Conservation (phyloP, 2,329 filamentous ascomycete species). For the Fusarium solani-melongenae region DNA sequence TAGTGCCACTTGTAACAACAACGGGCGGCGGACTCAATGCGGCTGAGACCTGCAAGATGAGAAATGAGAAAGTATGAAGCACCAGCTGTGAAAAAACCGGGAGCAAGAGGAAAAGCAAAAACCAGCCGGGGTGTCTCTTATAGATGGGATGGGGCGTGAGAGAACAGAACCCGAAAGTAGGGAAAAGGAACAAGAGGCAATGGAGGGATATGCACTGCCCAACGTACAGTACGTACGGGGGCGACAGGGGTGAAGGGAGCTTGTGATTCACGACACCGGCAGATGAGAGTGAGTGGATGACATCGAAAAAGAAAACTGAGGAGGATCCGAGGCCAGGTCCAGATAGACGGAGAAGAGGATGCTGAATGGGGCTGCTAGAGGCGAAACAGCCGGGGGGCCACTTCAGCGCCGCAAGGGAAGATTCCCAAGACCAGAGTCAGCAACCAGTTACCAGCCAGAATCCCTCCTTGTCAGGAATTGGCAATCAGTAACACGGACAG, state of each 20-base stretch:
- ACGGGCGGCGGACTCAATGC: constrained; percentile 9
- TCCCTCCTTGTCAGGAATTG: constrained; percentile 4
- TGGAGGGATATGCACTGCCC: constrained; percentile 29
- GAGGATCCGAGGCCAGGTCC: constrained; percentile 14
- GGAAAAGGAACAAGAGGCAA: constrained; percentile 13
- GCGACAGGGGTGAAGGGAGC: constrained; percentile 28
- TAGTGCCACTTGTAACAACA: constrained; percentile 21
- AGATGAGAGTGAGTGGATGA: constrained; percentile 28
- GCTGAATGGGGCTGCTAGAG: constrained; percentile 9
- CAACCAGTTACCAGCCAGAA: constrained; percentile 21
- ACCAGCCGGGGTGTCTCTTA: constrained; percentile 25
- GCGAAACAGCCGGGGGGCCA: constrained; percentile 13
- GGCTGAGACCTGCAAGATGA: constrained; percentile 30
- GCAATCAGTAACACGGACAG: constrained; percentile 16
- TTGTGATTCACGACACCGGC: constrained; percentile 33
- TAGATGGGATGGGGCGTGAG: constrained; percentile 12
- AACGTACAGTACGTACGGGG: background rate
- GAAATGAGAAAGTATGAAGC: constrained; percentile 30
- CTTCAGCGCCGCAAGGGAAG: constrained; percentile 20
- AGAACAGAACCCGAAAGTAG: constrained; percentile 11
- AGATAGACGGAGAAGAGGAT: constrained; percentile 23
- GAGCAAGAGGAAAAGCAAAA: constrained; percentile 39
- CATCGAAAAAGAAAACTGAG: constrained; percentile 15
- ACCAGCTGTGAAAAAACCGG: background rate
- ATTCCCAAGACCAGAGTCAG: constrained; percentile 1